Conservation (phyloP, 768 basidiomycete species). For the Tylopilus subfusipes region DNA sequence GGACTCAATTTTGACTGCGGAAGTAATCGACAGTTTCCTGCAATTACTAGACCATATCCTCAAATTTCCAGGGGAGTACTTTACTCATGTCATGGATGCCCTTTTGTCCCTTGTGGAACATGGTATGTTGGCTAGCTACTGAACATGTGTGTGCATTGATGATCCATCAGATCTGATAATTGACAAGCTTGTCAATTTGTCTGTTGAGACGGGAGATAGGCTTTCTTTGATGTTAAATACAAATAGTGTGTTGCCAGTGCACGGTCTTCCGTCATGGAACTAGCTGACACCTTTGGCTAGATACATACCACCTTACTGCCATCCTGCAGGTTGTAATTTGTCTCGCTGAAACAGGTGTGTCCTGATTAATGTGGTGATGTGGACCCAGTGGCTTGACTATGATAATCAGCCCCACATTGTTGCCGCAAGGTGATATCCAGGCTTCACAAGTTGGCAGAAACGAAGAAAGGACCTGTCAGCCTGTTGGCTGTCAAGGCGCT, state of each 20-base stretch:
- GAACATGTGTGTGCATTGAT: neutral
- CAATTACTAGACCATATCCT: slow-evolving; percentile 1
- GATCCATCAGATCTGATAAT: neutral
- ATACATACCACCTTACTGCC: slow-evolving; percentile 2
- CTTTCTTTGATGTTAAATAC: slow-evolving; percentile 3
- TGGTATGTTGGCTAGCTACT: neutral
- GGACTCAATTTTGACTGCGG: neutral
- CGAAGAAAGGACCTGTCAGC: slow-evolving; percentile 7
- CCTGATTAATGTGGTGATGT: neutral
- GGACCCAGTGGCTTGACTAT: neutral
- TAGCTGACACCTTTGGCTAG: neutral
- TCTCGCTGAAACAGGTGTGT: slow-evolving; percentile 3
- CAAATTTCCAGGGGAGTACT: neutral
- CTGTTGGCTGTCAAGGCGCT: slow-evolving; percentile 21
- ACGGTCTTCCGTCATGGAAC: no score
- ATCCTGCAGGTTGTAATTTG: slow-evolving; percentile 3
- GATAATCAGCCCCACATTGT: neutral
- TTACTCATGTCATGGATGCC: slow-evolving; percentile 3
- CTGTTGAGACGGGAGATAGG: neutral
- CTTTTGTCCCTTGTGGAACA: slow-evolving; percentile 5
- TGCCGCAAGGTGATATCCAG: neutral
- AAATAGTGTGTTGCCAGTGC: neutral
- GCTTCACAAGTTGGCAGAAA: slow-evolving; percentile 1
- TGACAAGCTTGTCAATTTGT: neutral
- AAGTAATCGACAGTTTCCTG: neutral